A percentile compares a stretch with the other conserved stretches of the same genome.
Evolutionary conservation across 1,284 basidiomycete species (phyloP).

Genomic region (Leccinum huronense): DNA sequence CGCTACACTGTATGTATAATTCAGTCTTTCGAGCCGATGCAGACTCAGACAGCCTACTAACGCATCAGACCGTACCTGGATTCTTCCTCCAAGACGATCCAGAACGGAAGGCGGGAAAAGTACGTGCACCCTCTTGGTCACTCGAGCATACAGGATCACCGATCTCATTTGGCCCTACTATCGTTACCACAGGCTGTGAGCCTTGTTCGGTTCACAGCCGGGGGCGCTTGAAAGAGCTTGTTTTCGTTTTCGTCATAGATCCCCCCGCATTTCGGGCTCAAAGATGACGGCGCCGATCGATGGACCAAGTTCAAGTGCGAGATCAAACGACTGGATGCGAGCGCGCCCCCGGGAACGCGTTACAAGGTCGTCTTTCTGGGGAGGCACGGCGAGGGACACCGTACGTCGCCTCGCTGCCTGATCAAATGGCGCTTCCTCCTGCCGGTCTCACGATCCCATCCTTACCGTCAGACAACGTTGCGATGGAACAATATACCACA

Average conservation of each 20-base stretch:
- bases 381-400: constrained; percentile 70
- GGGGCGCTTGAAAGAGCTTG: background rate
- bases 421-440: background rate
- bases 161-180: background rate
- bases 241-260: constrained; percentile 39
- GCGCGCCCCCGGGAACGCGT: constrained; percentile 37
- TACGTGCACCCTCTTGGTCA: constrained; percentile 10
- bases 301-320: constrained; percentile 52
- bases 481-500: constrained; percentile 67
- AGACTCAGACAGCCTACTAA: constrained; percentile 1
- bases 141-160: background rate
- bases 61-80: constrained; percentile 15
- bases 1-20: constrained; percentile 23
- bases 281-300: constrained; percentile 49
- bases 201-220: background rate
- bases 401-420: constrained; percentile 28
- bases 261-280: constrained; percentile 62
- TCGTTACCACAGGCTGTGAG: constrained; percentile 21
- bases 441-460: background rate
- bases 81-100: constrained; percentile 28
- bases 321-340: constrained; percentile 47
- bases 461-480: constrained; percentile 65
- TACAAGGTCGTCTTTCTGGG: constrained; percentile 69
- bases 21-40: background rate
- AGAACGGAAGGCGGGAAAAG: constrained; percentile 11